Conservation (phyloP, 345 rosid genomes). For the Eucalyptus sideroxylon region DNA sequence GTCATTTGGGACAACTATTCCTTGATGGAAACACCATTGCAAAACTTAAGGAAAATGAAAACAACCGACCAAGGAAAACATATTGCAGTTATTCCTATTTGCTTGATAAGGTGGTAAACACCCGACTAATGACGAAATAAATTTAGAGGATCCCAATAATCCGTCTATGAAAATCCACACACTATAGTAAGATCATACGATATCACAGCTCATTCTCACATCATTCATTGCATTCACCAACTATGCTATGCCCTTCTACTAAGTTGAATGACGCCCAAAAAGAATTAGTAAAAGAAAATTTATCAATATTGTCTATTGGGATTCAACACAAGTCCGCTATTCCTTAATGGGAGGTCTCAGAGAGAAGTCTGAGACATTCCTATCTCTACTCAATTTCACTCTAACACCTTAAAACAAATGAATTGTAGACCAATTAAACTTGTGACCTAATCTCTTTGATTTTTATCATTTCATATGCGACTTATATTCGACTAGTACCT, state of each 20-base stretch:
- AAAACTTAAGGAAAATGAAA: neutral
- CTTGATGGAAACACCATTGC: neutral
- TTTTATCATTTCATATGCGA: neutral
- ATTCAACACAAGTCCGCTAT: neutral
- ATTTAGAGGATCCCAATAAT: neutral
- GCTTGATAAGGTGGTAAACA: neutral
- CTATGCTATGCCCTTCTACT: neutral
- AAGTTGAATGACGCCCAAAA: neutral
- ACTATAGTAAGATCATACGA: neutral
- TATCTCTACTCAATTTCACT: neutral
- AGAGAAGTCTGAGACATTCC: neutral
- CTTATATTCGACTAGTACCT: neutral
- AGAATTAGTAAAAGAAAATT: neutral
- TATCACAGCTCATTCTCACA: neutral
- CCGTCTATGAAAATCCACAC: neutral
- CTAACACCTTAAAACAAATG: neutral
- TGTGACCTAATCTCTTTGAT: neutral
- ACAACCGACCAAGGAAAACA: neutral
- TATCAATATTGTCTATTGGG: neutral
- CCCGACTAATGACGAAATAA: neutral
- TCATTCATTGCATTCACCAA: neutral
- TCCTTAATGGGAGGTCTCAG: neutral
- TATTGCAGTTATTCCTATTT: neutral
- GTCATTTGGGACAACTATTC: neutral
- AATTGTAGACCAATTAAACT: neutral